Conservation (phyloP, 371 early-diverging fungal species). For the Sporodiniella umbellata region DNA sequence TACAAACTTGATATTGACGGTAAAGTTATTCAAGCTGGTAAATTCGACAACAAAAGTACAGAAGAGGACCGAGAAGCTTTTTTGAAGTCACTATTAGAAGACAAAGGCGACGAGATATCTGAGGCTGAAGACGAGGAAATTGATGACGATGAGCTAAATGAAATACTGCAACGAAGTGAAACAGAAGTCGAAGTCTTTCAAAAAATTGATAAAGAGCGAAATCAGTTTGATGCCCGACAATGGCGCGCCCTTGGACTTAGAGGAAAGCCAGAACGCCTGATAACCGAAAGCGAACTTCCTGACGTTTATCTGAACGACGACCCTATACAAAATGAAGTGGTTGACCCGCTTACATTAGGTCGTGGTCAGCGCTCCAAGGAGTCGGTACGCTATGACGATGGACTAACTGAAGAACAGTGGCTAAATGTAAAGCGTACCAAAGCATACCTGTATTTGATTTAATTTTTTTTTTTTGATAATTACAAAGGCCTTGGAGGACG, state of each 20-base stretch:
- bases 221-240: conserved; percentile 15
- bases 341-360: conserved; percentile 37
- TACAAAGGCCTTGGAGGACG: conserved; percentile 57
- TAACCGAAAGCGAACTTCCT: conserved; percentile 85
- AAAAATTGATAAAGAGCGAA: conserved; percentile 42
- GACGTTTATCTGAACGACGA: conserved; percentile 66
- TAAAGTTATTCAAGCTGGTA: conserved; percentile 98
- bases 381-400: conserved; percentile 85
- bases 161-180: conserved; percentile 35
- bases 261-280: conserved; percentile 66
- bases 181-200: conserved; percentile 28
- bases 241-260: conserved; percentile 34
- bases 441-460: no score
- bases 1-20: conserved; percentile 96
- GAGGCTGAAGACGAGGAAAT: conserved; percentile 53
- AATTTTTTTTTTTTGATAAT: not conserved
- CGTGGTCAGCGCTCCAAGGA: conserved; percentile 68
- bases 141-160: conserved; percentile 72
- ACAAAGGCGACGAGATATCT: conserved; percentile 54
- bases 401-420: conserved; percentile 92
- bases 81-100: conserved; percentile 70
- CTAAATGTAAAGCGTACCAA: conserved; percentile 59
- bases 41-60: conserved; percentile 95
- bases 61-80: conserved; percentile 91
- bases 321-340: conserved; percentile 47